Conservation (phyloP, 2,329 filamentous ascomycete genomes). For the Hymenoscyphus linearis region DNA sequence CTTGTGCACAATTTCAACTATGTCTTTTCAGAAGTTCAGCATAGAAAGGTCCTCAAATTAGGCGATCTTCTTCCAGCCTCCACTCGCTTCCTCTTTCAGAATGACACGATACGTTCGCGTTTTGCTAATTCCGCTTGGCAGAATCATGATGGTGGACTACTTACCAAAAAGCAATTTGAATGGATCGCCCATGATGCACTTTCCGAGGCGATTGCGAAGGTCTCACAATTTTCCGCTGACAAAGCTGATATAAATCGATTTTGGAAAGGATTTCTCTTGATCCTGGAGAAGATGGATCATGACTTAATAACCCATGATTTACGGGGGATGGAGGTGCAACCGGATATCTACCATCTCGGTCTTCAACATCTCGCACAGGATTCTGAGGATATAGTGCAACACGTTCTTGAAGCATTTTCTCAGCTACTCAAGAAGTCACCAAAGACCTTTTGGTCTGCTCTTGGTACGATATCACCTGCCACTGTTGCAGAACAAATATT, state of each 20-base stretch:
- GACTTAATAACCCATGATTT: conserved; percentile 73
- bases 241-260: conserved; percentile 58
- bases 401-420: conserved; percentile 66
- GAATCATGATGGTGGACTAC: conserved; percentile 56
- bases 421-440: conserved; percentile 70
- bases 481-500: conserved; percentile 82
- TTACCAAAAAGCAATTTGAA: conserved; percentile 69
- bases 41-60: conserved; percentile 72
- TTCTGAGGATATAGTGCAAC: conserved; percentile 54
- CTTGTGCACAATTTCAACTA: conserved; percentile 57
- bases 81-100: conserved; percentile 77
- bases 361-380: conserved; percentile 49
- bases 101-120: conserved; percentile 53
- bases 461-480: conserved; percentile 73
- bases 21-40: conserved; percentile 76
- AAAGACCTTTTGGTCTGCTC: conserved; percentile 80
- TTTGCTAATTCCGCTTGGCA: conserved; percentile 67
- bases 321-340: conserved; percentile 72
- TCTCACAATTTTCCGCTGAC: conserved; percentile 48
- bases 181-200: conserved; percentile 78
- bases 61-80: conserved; percentile 74
- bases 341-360: conserved; percentile 60
- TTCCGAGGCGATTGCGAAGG: conserved; percentile 57
- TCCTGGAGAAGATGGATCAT: conserved; percentile 68
- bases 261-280: conserved; percentile 71